Conservation (phyloP, 805 yeast species). For the Candida golubevii region DNA sequence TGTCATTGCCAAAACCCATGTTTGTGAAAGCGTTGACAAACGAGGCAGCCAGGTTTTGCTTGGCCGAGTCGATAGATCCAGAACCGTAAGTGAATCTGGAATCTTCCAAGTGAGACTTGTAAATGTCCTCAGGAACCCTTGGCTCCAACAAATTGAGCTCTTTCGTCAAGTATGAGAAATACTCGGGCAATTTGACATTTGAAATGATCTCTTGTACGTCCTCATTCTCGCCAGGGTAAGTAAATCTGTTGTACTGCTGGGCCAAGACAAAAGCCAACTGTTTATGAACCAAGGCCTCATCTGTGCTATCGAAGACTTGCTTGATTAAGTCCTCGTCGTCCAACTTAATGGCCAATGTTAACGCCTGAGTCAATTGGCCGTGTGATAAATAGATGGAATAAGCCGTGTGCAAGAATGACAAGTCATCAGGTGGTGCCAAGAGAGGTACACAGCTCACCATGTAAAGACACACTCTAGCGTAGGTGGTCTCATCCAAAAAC, state of each 20-base stretch:
- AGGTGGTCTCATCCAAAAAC: conserved; percentile 81
- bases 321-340: conserved; percentile 76
- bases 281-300: conserved; percentile 70
- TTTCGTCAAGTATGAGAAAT: conserved; percentile 72
- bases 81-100: conserved; percentile 54
- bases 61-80: conserved; percentile 72
- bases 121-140: conserved; percentile 91
- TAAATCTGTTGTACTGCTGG: conserved; percentile 78
- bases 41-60: conserved; percentile 91
- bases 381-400: conserved; percentile 77
- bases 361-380: conserved; percentile 81
- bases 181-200: conserved; percentile 72
- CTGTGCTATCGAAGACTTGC: conserved; percentile 77
- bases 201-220: conserved; percentile 82
- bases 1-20: conserved; percentile 87
- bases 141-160: conserved; percentile 88
- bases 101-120: conserved; percentile 84
- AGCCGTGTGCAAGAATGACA: conserved; percentile 81
- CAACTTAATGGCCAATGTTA: conserved; percentile 81
- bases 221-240: conserved; percentile 53
- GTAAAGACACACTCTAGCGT: conserved; percentile 85
- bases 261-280: conserved; percentile 90
- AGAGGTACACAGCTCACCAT: conserved; percentile 96
- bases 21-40: conserved; percentile 90
- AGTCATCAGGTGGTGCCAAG: conserved; percentile 91